These are phyloP conservation scores for Populus tremula DNA, from an alignment of 345 rosid genomes.

Conservation along the genomic window DNA sequence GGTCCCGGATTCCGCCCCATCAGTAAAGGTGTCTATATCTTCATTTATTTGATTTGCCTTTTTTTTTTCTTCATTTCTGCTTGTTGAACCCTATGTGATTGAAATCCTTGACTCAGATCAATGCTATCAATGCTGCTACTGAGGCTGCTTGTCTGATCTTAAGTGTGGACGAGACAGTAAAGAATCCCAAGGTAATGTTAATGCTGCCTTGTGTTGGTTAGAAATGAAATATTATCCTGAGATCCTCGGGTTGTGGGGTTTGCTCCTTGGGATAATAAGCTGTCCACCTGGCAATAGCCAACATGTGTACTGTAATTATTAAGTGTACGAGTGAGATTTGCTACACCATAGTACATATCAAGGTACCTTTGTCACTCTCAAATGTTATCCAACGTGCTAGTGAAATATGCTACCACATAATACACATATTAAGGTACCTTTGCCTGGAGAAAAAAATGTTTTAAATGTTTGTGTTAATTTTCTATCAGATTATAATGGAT, in stretches of 20 bases:
- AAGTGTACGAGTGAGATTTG: no score
- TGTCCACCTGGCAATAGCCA: neutral
- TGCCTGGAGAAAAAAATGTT: neutral
- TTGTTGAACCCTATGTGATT: neutral
- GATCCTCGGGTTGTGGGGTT: neutral
- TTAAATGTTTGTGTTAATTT: neutral
- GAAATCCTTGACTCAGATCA: slow-evolving; percentile 51
- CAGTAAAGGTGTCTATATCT: slow-evolving; percentile 53
- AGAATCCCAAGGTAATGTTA: slow-evolving; percentile 84
- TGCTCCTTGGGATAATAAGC: neutral
- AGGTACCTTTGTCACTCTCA: no score
- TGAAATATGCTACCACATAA: neutral
- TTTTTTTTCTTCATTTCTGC: neutral
- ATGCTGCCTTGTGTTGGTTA: neutral
- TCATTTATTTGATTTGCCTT: neutral
- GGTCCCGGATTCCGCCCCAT: no score
- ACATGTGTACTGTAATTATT: neutral
- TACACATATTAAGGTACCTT: neutral
- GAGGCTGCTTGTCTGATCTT: slow-evolving; percentile 96
- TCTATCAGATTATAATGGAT: neutral
- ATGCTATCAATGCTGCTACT: slow-evolving; percentile 98
- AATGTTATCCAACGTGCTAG: neutral
- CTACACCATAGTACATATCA: no score
- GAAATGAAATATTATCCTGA: neutral
- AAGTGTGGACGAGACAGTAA: slow-evolving; percentile 97